Evolutionary conservation across 78 protist genomes (phyloP).

Genomic region (Pirum gemmata): DNA sequence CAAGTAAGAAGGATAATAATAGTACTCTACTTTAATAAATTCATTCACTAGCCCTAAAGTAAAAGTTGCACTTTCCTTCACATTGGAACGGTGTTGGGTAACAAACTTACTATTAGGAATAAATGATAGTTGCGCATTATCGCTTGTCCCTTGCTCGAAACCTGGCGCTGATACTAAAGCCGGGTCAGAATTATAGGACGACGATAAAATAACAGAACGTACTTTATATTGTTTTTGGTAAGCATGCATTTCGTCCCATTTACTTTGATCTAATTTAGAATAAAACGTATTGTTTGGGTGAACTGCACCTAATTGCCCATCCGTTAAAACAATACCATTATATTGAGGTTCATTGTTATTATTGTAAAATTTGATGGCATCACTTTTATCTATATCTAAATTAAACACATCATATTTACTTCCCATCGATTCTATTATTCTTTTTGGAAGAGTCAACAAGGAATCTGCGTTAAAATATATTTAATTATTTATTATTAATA

Average conservation of each 20-base stretch:
- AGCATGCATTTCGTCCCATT: not conserved
- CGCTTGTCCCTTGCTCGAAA: not conserved
- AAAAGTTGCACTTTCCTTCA: not conserved
- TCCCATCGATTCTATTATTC: not conserved
- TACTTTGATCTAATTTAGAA: not conserved
- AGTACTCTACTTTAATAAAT: not conserved
- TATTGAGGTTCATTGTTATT: not conserved
- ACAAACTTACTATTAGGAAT: not conserved
- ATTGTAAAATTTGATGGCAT: not conserved
- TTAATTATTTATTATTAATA: too few species aligned
- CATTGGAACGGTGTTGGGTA: not conserved
- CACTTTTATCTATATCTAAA: not conserved
- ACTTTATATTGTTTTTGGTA: not conserved
- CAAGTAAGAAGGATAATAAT: not conserved
- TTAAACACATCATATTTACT: not conserved
- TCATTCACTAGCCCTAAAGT: not conserved
- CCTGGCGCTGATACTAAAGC: slow-evolving; percentile 3
- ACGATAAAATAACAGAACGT: not conserved
- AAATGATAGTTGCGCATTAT: not conserved
- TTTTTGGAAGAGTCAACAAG: not conserved
- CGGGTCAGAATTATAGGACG: not conserved
- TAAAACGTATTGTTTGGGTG: not conserved
- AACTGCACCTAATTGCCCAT: not conserved
- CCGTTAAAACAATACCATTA: not conserved
- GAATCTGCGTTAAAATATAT: too few species aligned